Evolutionary conservation across 164 flowering plant genomes (phyloP), one percentile per base, ranked within the genome.

Genomic region (Hamamelis virginiana): DNA sequence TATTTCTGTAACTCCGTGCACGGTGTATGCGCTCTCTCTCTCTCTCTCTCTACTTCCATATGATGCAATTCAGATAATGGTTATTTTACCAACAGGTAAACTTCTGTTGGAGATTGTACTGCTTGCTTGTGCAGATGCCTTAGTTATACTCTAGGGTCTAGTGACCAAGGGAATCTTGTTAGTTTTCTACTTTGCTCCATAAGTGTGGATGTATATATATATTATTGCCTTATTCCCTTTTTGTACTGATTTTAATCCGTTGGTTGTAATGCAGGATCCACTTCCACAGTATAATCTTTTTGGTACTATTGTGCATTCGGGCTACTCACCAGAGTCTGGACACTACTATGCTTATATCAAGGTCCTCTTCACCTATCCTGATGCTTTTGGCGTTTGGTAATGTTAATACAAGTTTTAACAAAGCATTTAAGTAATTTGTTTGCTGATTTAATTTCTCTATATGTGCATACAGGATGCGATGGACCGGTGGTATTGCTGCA

Each of bases 261-360:
- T 27, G 21, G 22, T 63, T 63, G 33, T 15, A n/a, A 25, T 60
- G 75, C 94, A 96, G 99, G 99, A 96, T 81, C 81, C 77, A 52
- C 81, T 80, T 60, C 96, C 97, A 16, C 90, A 89, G 73, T 95
- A 95, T 75, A 85, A 77, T 63, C 97, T 96, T 72, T 96, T 90
- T 72, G 99, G 92, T 53, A 86, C 95, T 53, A 90, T 96, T 75
- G 97, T 96, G 69, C 99, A 96, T 83, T 87, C 98, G 12, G 99
- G 99, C 63, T 83, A 70, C 75, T 93, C 99, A 59, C 90, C 89
- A 0, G 98, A 93, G 62, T 93, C 99, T 66, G 99, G 99, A 25
- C 99, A 96, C 72, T 96, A 96, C 78, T 96, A 91, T 86, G 97
- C 99, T 45, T 96, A 93, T 74, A 83, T 96, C 73, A 96, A 96